These are phyloP conservation scores for Apiotrichum sp. DNA, from an alignment of 1,284 basidiomycete genomes.

Conservation along the genomic window DNA sequence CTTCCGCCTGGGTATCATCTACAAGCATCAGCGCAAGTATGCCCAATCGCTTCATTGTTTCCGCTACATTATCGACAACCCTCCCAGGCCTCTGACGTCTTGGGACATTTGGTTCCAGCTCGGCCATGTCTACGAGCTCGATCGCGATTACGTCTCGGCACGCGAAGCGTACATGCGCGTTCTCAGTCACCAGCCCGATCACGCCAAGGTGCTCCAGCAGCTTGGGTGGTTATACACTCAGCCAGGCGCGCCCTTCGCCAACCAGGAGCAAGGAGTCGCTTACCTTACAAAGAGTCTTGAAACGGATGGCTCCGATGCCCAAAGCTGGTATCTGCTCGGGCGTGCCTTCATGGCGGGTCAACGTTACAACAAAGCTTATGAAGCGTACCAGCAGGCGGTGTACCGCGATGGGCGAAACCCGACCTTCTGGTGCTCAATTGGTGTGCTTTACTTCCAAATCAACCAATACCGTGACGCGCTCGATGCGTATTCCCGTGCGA, in stretches of 20 bases:
- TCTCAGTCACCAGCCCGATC: constrained; percentile 82
- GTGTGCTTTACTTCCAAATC: constrained; percentile 98
- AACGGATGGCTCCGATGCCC: constrained; percentile 90
- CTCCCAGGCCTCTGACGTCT: constrained; percentile 89
- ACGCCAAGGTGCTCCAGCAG: constrained; percentile 96
- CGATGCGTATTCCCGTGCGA: constrained; percentile 96
- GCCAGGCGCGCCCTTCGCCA: constrained; percentile 85
- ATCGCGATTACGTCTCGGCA: constrained; percentile 53
- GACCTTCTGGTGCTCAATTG: constrained; percentile 99
- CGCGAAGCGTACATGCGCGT: constrained; percentile 98
- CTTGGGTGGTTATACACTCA: constrained; percentile 97
- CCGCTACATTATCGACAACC: constrained; percentile 90
- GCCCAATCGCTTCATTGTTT: constrained; percentile 77
- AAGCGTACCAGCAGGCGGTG: constrained; percentile 98
- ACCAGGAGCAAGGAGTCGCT: constrained; percentile 87
- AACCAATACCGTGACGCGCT: constrained; percentile 98
- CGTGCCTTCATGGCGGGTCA: constrained; percentile 98
- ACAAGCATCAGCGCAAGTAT: constrained; percentile 97
- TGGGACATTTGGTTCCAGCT: constrained; percentile 99
- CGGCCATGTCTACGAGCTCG: constrained; percentile 85
- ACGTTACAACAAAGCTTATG: constrained; percentile 99
- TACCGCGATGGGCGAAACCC: constrained; percentile 98
- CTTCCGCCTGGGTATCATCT: constrained; percentile 96
- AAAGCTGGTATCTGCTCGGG: constrained; percentile 97
- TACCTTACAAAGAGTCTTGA: constrained; percentile 92